Conservation (phyloP, 768 basidiomycete genomes). For the Boletus bicolor region DNA sequence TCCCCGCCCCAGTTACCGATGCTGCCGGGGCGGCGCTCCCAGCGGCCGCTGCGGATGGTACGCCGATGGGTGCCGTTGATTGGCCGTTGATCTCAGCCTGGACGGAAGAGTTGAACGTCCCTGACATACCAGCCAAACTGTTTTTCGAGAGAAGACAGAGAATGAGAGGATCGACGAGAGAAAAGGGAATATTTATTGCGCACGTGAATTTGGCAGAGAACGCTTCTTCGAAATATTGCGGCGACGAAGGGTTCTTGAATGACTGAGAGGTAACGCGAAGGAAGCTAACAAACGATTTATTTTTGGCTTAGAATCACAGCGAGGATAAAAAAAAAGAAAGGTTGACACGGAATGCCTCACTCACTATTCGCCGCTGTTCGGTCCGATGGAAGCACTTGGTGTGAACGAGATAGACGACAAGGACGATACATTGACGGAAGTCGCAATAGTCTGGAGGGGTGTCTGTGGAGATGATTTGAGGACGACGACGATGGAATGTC, state of each 20-base stretch:
- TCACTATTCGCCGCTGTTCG: constrained; percentile 55
- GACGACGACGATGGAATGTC: neutral
- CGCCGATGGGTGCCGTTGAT: constrained; percentile 54
- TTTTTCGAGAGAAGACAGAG: neutral
- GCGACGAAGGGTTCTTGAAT: constrained; percentile 48
- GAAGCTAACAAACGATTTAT: constrained; percentile 47
- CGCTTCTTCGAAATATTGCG: constrained; percentile 58
- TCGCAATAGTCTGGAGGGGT: constrained; percentile 48
- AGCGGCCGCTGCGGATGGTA: constrained; percentile 24
- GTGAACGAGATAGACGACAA: constrained; percentile 48
- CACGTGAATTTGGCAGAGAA: constrained; percentile 82
- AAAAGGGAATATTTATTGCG: constrained; percentile 21
- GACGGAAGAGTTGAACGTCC: constrained; percentile 56
- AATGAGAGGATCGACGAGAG: neutral
- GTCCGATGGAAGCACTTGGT: constrained; percentile 50
- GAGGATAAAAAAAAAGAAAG: too few species aligned
- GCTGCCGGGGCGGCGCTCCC: constrained; percentile 8
- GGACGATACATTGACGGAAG: constrained; percentile 50
- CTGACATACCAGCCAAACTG: constrained; percentile 70
- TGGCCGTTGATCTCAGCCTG: constrained; percentile 60
- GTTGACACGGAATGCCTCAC: constrained; percentile 27
- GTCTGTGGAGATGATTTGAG: constrained; percentile 39
- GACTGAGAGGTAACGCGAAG: constrained; percentile 66
- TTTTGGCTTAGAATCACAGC: neutral
- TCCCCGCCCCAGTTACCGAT: constrained; percentile 12